phyloP scores from a whole-genome alignment of 495 filamentous ascomycete genomes.

The Jackrogersella multiformis region DNA sequence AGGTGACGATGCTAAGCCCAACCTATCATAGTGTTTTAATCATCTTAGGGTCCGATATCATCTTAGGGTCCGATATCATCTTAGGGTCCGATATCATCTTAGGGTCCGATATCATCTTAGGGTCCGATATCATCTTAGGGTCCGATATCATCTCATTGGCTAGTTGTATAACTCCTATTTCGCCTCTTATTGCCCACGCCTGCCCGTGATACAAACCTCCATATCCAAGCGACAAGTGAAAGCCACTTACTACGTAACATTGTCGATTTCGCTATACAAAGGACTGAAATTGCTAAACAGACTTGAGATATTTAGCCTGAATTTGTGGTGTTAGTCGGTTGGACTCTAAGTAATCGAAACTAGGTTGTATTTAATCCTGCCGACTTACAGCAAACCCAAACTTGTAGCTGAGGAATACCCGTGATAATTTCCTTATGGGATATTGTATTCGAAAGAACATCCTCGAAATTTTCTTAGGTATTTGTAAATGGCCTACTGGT shows the following conservation, averaged over 20 bases:
- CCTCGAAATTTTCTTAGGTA: not conserved
- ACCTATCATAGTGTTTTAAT: slow-evolving; percentile 33
- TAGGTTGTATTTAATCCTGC: not conserved
- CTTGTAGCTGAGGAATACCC: not conserved
- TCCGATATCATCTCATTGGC: slow-evolving; percentile 30
- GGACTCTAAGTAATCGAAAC: not conserved
- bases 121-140: not conserved
- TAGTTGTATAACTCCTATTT: slow-evolving; percentile 20
- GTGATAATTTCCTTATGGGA: not conserved
- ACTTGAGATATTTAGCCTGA: not conserved
- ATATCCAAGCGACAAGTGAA: not conserved
- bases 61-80: slow-evolving; percentile 9
- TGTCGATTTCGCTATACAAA: not conserved
- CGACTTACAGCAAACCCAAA: not conserved
- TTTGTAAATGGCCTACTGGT: not conserved
- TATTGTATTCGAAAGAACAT: not conserved
- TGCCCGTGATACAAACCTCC: not conserved
- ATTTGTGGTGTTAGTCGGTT: not conserved
- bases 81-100: too few relatives aligned
- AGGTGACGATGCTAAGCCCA: slow-evolving; percentile 1
- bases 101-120: slow-evolving; percentile 16
- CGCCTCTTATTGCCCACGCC: not conserved
- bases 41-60: too few relatives aligned
- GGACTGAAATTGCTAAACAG: too few relatives aligned
- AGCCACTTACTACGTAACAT: not conserved